Evolutionary conservation across 768 basidiomycete species (phyloP), one percentile per base, ranked within the genome.

Genomic region (Pleurotus tuber-regium): DNA sequence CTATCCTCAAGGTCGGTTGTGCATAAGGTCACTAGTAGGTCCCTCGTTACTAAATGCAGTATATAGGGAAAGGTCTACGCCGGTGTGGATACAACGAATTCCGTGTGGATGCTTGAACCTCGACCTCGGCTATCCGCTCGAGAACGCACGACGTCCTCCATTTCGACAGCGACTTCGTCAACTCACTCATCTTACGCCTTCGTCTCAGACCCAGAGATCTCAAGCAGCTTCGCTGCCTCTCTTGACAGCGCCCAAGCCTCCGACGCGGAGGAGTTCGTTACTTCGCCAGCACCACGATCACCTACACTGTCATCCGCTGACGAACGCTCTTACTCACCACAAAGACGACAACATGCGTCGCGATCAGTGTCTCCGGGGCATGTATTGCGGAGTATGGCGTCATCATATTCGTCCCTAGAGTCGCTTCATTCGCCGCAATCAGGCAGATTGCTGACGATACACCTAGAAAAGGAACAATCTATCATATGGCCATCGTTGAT

Each of bases 401-500:
- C 89, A n/a, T 89, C 87, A 0, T 83, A 81, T 62, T 89, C 89
- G 12, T 90, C 89, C 3, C 69, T 92, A 48, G 89, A 90, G 56
- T 89, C 87, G 4, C 62, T 86, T 28, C 80, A 83, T 47, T 72
- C 76, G 14, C 69, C 73, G 2, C 73, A 75, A 12, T 75, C 83
- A 1, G 85, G 84, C n/a, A 73, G 86, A 54, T 73, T 92, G 33
- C 63, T 92, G 57, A 92, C 89, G 4, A 69, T 92, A 42, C 87
- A 92, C 66, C 64, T 92, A 59, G 89, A 92, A 63, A 92, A 92
- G 66, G 80, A 84, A 16, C 78, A 85, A 55, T 84, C 87, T 4
- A 76, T 83, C 35, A 91, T 92, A 36, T 92, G 89, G 89, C 89
- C 89, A 0, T 86, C 87, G 4, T 72, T 92, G 29, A 79, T 92